Base-by-base conservation (phyloP, 1,284 basidiomycete species). In the Trametes versicolor region DNA sequence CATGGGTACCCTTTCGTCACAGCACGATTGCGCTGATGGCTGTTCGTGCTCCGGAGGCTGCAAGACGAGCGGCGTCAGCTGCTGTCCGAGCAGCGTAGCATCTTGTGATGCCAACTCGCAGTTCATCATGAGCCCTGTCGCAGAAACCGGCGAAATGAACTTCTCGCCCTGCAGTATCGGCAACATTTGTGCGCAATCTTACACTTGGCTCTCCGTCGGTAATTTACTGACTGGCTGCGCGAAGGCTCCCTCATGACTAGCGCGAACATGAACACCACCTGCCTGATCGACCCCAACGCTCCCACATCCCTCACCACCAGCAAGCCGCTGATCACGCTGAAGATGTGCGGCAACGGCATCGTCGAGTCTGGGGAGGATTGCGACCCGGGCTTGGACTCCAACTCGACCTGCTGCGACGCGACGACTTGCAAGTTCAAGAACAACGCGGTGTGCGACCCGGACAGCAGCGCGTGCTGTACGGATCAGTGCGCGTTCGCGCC, bases 151-250 rank as follows among this genome's bases (percentile, higher is more conserved):
- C 23, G 93, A 95, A 73, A 85, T 83, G 59, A 75, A 78, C 9
- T 96, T 97, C 76, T 95, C 93, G 0, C 87, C 80, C 5, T 98
- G 96, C 79, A 90, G 85, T 50, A 75, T 97, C 45, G 96, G 96
- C 55, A 97, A 97, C 75, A 89, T 97, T 64, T 97, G 95, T 91
- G 72, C 41, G 41, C 41, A 19, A 1, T n/a, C 17, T 43, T n/a
- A 19, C 41, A 43, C 6, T 17, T 17, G 10, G 45, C 25, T 27
- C 12, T 17, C 4, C 5, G 5, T 15, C 25, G 10, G 12, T 3
- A 17, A 2, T 15, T 2, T 17, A 29, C 48, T 43, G 41, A 43
- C 17, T 8, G 41, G 1, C 12, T 13, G 13, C 25, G 48, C 2
- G 15, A 62, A 90, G 88, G 88, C 71, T 87, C 88, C n/a, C 72